These are phyloP conservation scores for Naematelia aurantialba DNA, from an alignment of 768 basidiomycete species.

Conservation along the genomic window DNA sequence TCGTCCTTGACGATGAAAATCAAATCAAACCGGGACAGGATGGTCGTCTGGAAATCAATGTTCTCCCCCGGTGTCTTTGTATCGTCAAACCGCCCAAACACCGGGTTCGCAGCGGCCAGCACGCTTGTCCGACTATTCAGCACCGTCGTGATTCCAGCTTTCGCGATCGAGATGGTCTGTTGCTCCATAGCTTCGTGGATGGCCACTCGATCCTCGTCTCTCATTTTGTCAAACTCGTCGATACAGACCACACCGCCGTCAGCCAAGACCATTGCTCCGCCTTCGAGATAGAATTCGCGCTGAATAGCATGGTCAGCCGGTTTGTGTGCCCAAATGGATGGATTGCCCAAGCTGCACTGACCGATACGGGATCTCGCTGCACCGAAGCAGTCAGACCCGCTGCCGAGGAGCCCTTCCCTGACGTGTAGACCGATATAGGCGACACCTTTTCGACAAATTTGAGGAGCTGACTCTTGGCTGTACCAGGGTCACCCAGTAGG, in stretches of 20 bases:
- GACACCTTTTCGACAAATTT: slow-evolving; percentile 99
- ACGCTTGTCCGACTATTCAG: slow-evolving; percentile 94
- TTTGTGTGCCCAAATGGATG: too few species aligned
- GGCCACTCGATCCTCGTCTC: slow-evolving; percentile 96
- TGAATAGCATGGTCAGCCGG: slow-evolving; percentile 44
- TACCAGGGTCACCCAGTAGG: slow-evolving; percentile 93
- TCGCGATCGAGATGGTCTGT: slow-evolving; percentile 95
- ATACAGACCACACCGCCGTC: slow-evolving; percentile 98
- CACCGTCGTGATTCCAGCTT: slow-evolving; percentile 83
- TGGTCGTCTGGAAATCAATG: slow-evolving; percentile 67
- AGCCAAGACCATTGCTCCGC: slow-evolving; percentile 98
- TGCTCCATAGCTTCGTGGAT: slow-evolving; percentile 99
- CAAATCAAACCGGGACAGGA: slow-evolving; percentile 98
- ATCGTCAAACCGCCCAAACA: slow-evolving; percentile 96
- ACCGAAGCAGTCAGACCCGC: slow-evolving; percentile 98
- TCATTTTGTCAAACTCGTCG: slow-evolving; percentile 99
- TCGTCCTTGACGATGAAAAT: slow-evolving; percentile 99
- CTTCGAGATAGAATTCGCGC: slow-evolving; percentile 98
- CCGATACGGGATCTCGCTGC: slow-evolving; percentile 85
- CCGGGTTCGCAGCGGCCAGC: slow-evolving; percentile 93
- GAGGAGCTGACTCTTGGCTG: slow-evolving; percentile 93
- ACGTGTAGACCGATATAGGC: slow-evolving; percentile 96
- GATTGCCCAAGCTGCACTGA: slow-evolving; percentile 52
- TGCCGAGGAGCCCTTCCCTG: slow-evolving; percentile 96
- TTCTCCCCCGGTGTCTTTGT: slow-evolving; percentile 57